phyloP scores from a whole-genome alignment of 2,329 filamentous ascomycete genomes.

The Nemania sp. region DNA sequence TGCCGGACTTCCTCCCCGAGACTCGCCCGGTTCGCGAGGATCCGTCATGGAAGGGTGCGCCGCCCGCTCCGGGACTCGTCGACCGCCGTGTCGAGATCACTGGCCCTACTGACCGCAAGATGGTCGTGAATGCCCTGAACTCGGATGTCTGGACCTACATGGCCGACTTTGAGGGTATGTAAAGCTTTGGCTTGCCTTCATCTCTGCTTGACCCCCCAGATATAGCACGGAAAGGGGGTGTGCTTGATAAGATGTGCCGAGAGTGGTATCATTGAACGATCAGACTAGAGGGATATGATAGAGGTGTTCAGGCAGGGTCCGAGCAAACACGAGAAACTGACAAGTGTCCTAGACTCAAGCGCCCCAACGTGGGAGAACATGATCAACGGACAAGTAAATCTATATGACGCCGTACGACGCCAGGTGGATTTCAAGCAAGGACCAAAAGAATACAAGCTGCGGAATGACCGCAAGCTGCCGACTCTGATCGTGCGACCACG shows the following conservation, averaged over 20 bases:
- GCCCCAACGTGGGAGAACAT: slow-evolving; percentile 99
- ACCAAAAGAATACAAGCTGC: slow-evolving; percentile 95
- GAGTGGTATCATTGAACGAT: background rate
- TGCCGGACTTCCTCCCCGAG: slow-evolving; percentile 95
- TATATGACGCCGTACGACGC: slow-evolving; percentile 92
- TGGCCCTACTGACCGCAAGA: slow-evolving; percentile 95
- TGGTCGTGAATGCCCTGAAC: slow-evolving; percentile 98
- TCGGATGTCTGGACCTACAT: slow-evolving; percentile 98
- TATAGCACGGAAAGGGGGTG: background rate
- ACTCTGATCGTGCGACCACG: slow-evolving; percentile 93
- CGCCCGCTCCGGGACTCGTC: slow-evolving; percentile 87
- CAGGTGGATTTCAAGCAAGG: slow-evolving; percentile 97
- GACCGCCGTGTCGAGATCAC: slow-evolving; percentile 97
- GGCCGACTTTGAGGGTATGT: slow-evolving; percentile 94
- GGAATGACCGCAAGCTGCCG: slow-evolving; percentile 81
- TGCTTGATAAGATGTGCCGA: background rate
- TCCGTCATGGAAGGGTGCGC: slow-evolving; percentile 88
- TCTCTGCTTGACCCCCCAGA: background rate
- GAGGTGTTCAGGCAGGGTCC: background rate
- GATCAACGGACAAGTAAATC: slow-evolving; percentile 97
- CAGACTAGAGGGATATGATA: background rate
- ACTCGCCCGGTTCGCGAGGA: slow-evolving; percentile 95
- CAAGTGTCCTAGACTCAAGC: slow-evolving; percentile 70
- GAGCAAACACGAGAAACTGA: slow-evolving; percentile 14
- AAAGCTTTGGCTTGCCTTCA: slow-evolving; percentile 16